Evolutionary conservation across 2,329 filamentous ascomycete genomes (phyloP).

Genomic region (Calonectria pseudoturangicola): DNA sequence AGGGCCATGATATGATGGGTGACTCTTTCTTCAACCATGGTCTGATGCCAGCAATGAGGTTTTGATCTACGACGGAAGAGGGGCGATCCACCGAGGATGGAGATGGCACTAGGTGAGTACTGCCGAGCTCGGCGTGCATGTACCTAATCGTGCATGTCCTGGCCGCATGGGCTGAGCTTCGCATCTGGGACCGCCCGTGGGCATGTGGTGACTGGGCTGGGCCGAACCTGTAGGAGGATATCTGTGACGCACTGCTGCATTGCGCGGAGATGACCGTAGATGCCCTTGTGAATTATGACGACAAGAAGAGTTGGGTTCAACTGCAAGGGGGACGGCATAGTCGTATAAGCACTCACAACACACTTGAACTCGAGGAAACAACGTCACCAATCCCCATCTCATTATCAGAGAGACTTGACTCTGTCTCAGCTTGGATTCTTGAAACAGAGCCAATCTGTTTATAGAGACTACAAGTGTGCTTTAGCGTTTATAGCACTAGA

Average conservation of each 20-base stretch:
- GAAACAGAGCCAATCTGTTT: neutral
- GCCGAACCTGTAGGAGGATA: neutral
- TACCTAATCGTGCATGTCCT: neutral
- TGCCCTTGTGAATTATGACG: neutral
- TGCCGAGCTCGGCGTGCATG: slow-evolving; percentile 20
- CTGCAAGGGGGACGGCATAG: too few species aligned
- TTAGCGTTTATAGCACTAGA: neutral
- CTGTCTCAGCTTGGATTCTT: too few species aligned
- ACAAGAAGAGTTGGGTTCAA: neutral
- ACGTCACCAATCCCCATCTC: neutral
- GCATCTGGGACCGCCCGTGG: neutral
- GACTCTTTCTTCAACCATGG: slow-evolving; percentile 3
- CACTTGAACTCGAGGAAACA: too few species aligned
- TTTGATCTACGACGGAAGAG: neutral
- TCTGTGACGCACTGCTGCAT: neutral
- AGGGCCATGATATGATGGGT: slow-evolving; percentile 19
- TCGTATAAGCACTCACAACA: too few species aligned
- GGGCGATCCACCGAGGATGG: slow-evolving; percentile 16
- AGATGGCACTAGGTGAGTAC: slow-evolving; percentile 12
- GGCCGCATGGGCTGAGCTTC: neutral
- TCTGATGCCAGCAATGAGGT: slow-evolving; percentile 5
- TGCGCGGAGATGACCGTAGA: too few species aligned
- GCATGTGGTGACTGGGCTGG: slow-evolving; percentile 5
- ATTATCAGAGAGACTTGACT: neutral
- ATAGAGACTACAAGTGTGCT: neutral